These are phyloP conservation scores for Lippia alba DNA, from an alignment of 305 asterid species.

Conservation along the genomic window DNA sequence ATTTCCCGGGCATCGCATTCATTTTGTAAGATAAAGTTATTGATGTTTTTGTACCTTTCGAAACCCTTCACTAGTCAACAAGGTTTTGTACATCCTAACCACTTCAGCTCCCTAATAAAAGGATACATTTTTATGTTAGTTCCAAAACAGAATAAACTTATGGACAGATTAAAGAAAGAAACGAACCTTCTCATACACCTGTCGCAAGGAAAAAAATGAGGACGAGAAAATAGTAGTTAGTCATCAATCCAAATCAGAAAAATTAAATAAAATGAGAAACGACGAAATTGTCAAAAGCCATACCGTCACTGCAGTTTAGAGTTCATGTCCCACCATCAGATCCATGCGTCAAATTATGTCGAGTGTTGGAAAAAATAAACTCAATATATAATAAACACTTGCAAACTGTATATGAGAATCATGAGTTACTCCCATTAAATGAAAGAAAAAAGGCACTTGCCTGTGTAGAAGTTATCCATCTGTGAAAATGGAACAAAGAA, in stretches of 20 bases:
- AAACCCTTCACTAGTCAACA: slow-evolving; percentile 81
- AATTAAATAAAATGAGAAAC: slow-evolving; percentile 8
- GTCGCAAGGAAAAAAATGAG: slow-evolving; percentile 35
- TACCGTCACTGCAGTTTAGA: slow-evolving; percentile 74
- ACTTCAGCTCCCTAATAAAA: slow-evolving; percentile 91
- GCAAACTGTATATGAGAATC: background rate
- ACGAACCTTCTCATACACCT: slow-evolving; percentile 77
- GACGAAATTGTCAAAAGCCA: slow-evolving; percentile 5
- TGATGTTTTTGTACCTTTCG: slow-evolving; percentile 63
- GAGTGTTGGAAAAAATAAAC: slow-evolving; percentile 19
- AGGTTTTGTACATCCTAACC: slow-evolving; percentile 95
- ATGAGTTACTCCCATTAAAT: background rate
- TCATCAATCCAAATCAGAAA: slow-evolving; percentile 12
- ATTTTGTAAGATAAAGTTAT: slow-evolving; percentile 9
- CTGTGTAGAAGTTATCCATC: slow-evolving; percentile 95
- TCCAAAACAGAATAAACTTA: background rate
- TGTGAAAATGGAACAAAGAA: slow-evolving; percentile 40
- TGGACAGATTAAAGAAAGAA: slow-evolving; percentile 7
- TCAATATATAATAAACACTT: slow-evolving; percentile 12
- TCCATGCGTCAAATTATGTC: slow-evolving; percentile 34
- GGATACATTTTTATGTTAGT: slow-evolving; percentile 24
- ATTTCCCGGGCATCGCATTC: slow-evolving; percentile 4
- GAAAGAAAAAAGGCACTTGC: slow-evolving; percentile 47
- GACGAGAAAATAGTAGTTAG: slow-evolving; percentile 34
- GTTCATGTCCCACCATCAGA: slow-evolving; percentile 37